Evolutionary conservation across 2,329 filamentous ascomycete genomes (phyloP).

Genomic region (Fusarium keratoplasticum): DNA sequence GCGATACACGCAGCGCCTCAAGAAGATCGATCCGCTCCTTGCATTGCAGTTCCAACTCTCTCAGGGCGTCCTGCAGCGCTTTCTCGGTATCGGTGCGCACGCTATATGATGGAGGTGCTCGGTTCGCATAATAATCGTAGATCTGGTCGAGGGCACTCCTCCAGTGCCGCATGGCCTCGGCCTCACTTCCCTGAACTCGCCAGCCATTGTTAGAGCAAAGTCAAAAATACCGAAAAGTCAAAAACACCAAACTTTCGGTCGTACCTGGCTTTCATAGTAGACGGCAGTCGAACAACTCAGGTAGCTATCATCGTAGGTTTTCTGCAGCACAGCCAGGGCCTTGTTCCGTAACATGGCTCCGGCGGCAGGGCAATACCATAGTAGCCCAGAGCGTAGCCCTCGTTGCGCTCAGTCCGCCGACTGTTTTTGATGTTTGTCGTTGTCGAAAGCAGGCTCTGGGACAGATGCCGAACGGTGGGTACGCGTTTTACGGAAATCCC

Average conservation of each 20-base stretch:
- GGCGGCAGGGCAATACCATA: slow-evolving; percentile 40
- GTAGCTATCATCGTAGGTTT: slow-evolving; percentile 98
- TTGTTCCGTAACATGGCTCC: slow-evolving; percentile 65
- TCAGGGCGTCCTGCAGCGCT: slow-evolving; percentile 82
- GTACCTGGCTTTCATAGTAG: slow-evolving; percentile 93
- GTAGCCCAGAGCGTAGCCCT: slow-evolving; percentile 40
- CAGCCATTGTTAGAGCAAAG: slow-evolving; percentile 16
- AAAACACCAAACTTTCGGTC: slow-evolving; percentile 7
- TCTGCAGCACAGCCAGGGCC: slow-evolving; percentile 81
- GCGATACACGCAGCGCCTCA: slow-evolving; percentile 79
- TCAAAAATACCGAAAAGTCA: background rate
- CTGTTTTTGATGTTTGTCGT: slow-evolving; percentile 1
- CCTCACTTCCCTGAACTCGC: slow-evolving; percentile 80
- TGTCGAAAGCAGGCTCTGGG: slow-evolving; percentile 16
- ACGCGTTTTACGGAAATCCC: slow-evolving; percentile 10
- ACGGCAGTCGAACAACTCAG: slow-evolving; percentile 94
- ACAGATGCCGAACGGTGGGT: background rate
- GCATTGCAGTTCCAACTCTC: slow-evolving; percentile 88
- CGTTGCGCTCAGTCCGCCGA: slow-evolving; percentile 33
- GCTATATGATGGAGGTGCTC: slow-evolving; percentile 74
- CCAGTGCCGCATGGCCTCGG: slow-evolving; percentile 92
- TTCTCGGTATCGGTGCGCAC: slow-evolving; percentile 86
- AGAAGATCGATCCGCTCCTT: slow-evolving; percentile 92
- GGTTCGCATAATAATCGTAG: slow-evolving; percentile 84
- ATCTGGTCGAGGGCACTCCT: slow-evolving; percentile 89